Conservation (phyloP, 106 monocot genomes). For the Dendrobium officinale region DNA sequence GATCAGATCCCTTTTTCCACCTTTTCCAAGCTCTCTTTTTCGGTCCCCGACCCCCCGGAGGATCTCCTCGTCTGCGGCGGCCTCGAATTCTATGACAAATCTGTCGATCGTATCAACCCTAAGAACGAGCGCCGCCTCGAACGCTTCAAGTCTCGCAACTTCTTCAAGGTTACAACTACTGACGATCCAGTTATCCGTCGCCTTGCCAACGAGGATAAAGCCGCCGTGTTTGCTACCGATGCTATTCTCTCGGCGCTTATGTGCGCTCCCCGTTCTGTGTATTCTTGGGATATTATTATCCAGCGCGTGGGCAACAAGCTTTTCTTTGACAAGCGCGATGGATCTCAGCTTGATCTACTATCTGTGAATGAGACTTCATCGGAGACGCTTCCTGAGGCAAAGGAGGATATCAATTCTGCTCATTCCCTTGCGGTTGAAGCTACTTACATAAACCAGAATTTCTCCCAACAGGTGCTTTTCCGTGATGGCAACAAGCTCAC, state of each 20-base stretch:
- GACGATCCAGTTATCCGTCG: constrained; percentile 95
- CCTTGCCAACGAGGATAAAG: constrained; percentile 79
- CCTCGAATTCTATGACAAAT: constrained; percentile 74
- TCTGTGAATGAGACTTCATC: constrained; percentile 82
- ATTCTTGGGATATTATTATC: constrained; percentile 87
- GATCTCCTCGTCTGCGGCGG: constrained; percentile 81
- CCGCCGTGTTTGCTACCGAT: constrained; percentile 93
- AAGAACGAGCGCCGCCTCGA: constrained; percentile 83
- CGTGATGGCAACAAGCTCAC: constrained; percentile 73
- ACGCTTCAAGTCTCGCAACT: constrained; percentile 80
- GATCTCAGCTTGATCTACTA: constrained; percentile 87
- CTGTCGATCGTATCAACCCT: constrained; percentile 75
- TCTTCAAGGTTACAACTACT: constrained; percentile 91
- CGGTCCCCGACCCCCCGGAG: constrained; percentile 79
- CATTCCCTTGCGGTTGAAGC: constrained; percentile 81
- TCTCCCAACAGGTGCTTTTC: constrained; percentile 88
- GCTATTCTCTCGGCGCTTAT: constrained; percentile 84
- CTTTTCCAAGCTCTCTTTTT: constrained; percentile 85
- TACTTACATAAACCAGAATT: constrained; percentile 93
- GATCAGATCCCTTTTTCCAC: constrained; percentile 94
- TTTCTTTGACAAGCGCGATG: constrained; percentile 95
- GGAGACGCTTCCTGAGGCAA: constrained; percentile 77
- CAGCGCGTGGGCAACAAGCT: constrained; percentile 97
- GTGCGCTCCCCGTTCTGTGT: constrained; percentile 82
- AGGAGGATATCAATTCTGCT: constrained; percentile 95